Evolutionary conservation across 805 yeast species (phyloP), one percentile per base, ranked within the genome.

Genomic region (Teunomyces funiuensis): DNA sequence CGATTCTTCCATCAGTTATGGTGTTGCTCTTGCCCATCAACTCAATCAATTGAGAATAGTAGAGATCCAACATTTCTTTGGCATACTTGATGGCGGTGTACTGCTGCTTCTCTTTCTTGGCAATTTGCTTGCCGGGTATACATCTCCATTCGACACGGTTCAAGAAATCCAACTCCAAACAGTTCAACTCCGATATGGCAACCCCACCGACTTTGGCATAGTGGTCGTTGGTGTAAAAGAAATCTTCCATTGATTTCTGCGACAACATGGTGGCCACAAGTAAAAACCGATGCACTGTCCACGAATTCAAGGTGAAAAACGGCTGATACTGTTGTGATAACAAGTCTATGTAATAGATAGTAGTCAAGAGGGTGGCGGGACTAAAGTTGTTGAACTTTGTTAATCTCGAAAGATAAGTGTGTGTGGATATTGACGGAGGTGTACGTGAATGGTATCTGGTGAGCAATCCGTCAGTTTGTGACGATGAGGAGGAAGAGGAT

Each of bases 141-240:
- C 71, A 63, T 37, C 60, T 71, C 79, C 93, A 91, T 44, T 82
- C 79, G 7, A 91, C 91, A 46, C 89, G 72, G 37, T 77, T 76
- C 33, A 91, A 73, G 54, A 93, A 89, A 61, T 93, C 98, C 40
- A 85, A 81, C 58, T 91, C 99, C 36, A 91, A 70, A 41, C 91
- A 74, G 61, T 93, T 93, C 50, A 90, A 69, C 58, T 89, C 97
- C 44, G 81, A 75, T 36, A 84, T 67, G 31, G 88, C 88, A 4
- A 89, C 85, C 45, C 99, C 98, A 3, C 99, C 99, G 14, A 93
- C 97, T 58, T 85, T 86, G 9, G 98, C 96, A 56, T 93, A 91
- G 61, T 93, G 97, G 33, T 83, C 77, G 62, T 90, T 91, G 11
- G 97, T 88, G 64, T 93, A 90, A 63, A 93, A 91, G 18, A 90